Conservation (phyloP, 176 grass and related monocot genomes). For the Thalia dealbata region DNA sequence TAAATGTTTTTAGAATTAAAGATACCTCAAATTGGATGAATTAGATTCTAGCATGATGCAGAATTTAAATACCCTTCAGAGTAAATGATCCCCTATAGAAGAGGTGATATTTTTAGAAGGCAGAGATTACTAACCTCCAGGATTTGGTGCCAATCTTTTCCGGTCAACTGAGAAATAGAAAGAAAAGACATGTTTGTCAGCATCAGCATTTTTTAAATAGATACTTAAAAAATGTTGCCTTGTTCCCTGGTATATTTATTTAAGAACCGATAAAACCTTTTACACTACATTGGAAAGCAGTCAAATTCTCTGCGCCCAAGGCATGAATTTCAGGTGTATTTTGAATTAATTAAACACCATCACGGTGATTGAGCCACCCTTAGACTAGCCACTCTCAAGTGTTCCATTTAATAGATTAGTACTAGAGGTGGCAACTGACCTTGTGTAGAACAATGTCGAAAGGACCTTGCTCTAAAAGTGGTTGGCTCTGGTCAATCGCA, state of each 20-base stretch:
- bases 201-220: background rate
- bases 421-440: slow-evolving; percentile 24
- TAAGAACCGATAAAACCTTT: too few relatives aligned
- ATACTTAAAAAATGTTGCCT: background rate
- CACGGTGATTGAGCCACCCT: background rate
- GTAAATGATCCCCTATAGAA: background rate
- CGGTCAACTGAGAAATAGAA: slow-evolving; percentile 40
- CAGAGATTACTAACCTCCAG: slow-evolving; percentile 51
- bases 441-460: slow-evolving; percentile 96
- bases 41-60: background rate
- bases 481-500: slow-evolving; percentile 47
- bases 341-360: too few relatives aligned
- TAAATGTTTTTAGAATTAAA: slow-evolving; percentile 3
- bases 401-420: background rate
- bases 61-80: background rate
- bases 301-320: background rate
- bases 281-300: background rate
- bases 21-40: background rate
- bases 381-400: background rate
- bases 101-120: background rate
- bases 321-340: background rate
- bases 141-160: slow-evolving; percentile 72
- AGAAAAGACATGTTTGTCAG: slow-evolving; percentile 19
- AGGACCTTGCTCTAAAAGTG: slow-evolving; percentile 78
- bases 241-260: too few relatives aligned